Conservation (phyloP, 768 basidiomycete species). For the Gyrodon lividus region DNA sequence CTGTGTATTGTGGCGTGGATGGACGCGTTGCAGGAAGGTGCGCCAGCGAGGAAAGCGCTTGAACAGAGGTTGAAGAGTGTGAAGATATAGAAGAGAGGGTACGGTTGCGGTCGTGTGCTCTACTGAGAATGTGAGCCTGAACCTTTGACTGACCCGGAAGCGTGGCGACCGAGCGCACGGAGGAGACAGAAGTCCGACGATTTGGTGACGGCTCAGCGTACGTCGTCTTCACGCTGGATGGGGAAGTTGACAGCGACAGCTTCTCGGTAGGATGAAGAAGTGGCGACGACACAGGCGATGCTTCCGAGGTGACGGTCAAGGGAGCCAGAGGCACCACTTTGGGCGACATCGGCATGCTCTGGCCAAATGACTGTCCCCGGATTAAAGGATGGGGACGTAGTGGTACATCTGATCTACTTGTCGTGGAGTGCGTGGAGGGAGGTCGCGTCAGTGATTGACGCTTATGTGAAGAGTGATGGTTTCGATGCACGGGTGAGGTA, state of each 20-base stretch:
- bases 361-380: constrained; percentile 67
- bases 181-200: constrained; percentile 58
- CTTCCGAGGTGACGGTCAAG: constrained; percentile 56
- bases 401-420: constrained; percentile 34
- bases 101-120: constrained; percentile 45
- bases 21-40: constrained; percentile 46
- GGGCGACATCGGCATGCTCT: constrained; percentile 30
- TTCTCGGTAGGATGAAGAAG: constrained; percentile 21
- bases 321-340: constrained; percentile 57
- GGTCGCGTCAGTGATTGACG: constrained; percentile 53
- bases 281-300: constrained; percentile 44
- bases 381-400: constrained; percentile 77
- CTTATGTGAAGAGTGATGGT: constrained; percentile 36
- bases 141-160: constrained; percentile 44
- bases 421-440: constrained; percentile 61
- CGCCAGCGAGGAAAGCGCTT: constrained; percentile 56
- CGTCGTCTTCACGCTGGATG: constrained; percentile 39
- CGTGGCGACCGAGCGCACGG: constrained; percentile 57
- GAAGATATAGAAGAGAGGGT: constrained; percentile 60
- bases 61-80: constrained; percentile 43
- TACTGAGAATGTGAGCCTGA: constrained; percentile 33
- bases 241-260: constrained; percentile 31
- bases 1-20: constrained; percentile 44
- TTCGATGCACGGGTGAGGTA: constrained; percentile 39
- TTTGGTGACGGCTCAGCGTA: constrained; percentile 32